These are phyloP conservation scores for Apium graveolens DNA, from an alignment of 129 eudicot genomes.

Conservation along the genomic window DNA sequence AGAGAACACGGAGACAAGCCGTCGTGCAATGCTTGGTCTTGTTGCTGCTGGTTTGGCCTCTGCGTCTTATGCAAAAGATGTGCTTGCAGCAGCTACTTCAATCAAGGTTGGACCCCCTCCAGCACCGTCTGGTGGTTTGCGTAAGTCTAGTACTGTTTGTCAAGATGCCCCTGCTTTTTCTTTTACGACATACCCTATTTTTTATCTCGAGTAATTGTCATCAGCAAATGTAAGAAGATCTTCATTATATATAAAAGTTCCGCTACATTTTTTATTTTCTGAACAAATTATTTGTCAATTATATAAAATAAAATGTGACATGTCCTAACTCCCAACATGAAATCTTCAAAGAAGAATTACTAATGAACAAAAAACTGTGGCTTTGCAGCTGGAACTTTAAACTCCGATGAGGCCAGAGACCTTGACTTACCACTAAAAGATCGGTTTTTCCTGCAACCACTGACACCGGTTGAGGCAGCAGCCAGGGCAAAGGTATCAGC, in stretches of 20 bases:
- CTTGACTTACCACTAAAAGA: conserved; percentile 47
- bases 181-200: not conserved
- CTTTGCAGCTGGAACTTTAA: conserved; percentile 73
- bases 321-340: not conserved
- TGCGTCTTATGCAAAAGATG: conserved; percentile 68
- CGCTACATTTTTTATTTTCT: not conserved
- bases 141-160: not conserved
- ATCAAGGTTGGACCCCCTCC: conserved; percentile 28
- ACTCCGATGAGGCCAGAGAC: conserved; percentile 93
- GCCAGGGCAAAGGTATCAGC: conserved; percentile 85
- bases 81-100: conserved; percentile 75
- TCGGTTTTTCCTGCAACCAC: conserved; percentile 74
- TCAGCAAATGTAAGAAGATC: not conserved
- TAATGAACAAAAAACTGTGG: conserved; percentile 1
- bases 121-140: conserved; percentile 12
- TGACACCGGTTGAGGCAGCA: conserved; percentile 69
- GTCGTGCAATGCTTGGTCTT: conserved; percentile 80
- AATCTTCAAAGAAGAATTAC: not conserved
- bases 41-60: conserved; percentile 88
- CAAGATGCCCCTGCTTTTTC: not conserved
- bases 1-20: conserved; percentile 65
- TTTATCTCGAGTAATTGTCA: not conserved
- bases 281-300: not conserved
- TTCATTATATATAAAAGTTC: not conserved
- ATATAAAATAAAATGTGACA: not conserved